Evolutionary conservation across 805 yeast genomes (phyloP), one percentile per base, ranked within the genome.

Genomic region (Candida loeiensis): DNA sequence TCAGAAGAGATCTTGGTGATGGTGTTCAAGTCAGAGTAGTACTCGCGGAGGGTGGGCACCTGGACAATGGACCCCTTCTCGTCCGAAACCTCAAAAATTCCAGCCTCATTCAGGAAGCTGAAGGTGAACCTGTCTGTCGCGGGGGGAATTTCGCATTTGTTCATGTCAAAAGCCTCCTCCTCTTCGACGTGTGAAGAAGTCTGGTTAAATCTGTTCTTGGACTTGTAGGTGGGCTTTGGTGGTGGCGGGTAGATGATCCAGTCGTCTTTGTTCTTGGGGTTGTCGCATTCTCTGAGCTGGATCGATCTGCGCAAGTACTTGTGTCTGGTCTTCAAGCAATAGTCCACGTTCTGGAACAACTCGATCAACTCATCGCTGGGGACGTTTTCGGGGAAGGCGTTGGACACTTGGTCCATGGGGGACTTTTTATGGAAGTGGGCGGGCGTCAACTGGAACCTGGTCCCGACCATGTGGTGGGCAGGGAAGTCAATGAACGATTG

Each of bases 171-270:
- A 34, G 74, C 76, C 19, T 65, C 53, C 68, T 79, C 56, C 51
- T 53, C 62, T 13, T 61, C 61, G 6, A 52, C 62, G n/a, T 53
- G 52, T 9, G 51, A 54, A 3, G 65, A 73, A 13, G 63, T 54
- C 43, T 77, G 75, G 35, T 74, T 74, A 53, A 73, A 78, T 30
- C 70, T 59, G 65, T 63, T 68, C 46, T 55, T 83, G 74, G 81
- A 93, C 80, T 51, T 69, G 49, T 69, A 69, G 15, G 91, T 80
- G 3, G 99, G 97, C 48, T 80, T 80, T 11, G 99, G 99, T 1
- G 98, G 97, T 8, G 82, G 79, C 0, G 99, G 99, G 57, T 90
- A 91, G 36, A 93, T 80, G 12, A 57, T 57, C 98, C 98, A 93
- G 28, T 59, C 64, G 11, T 63, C 64, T 18, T 52, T 55, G 61